These are phyloP conservation scores for Betula pendula DNA, from an alignment of 306 rosid species.

Conservation along the genomic window DNA sequence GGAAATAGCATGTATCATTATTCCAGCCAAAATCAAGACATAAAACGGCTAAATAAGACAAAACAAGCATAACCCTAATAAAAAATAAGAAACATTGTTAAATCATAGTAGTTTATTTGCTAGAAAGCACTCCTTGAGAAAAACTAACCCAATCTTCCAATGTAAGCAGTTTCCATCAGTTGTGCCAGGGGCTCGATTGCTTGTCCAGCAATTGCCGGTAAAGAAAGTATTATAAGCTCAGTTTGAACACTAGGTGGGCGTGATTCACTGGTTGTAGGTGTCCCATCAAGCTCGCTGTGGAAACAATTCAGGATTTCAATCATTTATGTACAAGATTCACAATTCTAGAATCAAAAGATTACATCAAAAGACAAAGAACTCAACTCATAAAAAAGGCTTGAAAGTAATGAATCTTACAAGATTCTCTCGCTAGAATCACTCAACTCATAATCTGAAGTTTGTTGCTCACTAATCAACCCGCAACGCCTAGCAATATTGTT, in stretches of 20 bases:
- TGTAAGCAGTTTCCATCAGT: constrained; percentile 94
- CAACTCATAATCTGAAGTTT: constrained; percentile 15
- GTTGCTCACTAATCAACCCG: background rate
- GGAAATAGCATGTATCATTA: no score
- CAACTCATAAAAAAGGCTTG: no score
- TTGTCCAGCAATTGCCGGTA: constrained; percentile 93
- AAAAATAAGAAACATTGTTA: background rate
- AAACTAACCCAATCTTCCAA: constrained; percentile 73
- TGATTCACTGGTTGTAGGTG: constrained; percentile 18
- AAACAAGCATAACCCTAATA: background rate
- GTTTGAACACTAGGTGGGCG: constrained; percentile 46
- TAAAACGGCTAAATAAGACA: background rate
- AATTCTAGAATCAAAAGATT: background rate
- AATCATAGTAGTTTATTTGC: background rate
- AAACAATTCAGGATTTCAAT: constrained; percentile 14
- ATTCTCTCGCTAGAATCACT: background rate
- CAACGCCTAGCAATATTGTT: background rate
- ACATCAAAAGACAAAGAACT: background rate
- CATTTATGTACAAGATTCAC: background rate
- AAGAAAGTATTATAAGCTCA: constrained; percentile 63
- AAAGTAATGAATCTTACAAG: constrained; percentile 2
- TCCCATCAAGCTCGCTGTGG: constrained; percentile 41
- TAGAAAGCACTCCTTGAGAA: background rate
- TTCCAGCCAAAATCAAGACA: background rate
- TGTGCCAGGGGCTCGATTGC: constrained; percentile 90